phyloP scores from a whole-genome alignment of 441 rosid species.

The Gossypium davidsonii region DNA sequence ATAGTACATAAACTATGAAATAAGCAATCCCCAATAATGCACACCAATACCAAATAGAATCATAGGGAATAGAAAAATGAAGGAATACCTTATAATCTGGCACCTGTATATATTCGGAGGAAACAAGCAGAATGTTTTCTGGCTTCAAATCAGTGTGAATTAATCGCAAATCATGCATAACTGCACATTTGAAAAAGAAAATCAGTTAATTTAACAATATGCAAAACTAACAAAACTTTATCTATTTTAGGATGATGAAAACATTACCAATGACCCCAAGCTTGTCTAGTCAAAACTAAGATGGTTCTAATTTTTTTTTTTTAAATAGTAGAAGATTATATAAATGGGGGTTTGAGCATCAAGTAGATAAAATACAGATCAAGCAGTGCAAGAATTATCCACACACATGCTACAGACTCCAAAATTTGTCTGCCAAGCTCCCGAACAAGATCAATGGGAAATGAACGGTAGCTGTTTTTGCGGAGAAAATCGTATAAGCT shows the following conservation, averaged over 20 bases:
- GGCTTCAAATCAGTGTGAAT: slow-evolving; percentile 97
- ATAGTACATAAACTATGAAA: neutral
- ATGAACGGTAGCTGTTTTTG: slow-evolving; percentile 88
- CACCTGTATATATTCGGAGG: slow-evolving; percentile 74
- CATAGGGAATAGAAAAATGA: slow-evolving; percentile 2
- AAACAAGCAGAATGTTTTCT: slow-evolving; percentile 80
- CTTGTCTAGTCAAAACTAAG: slow-evolving; percentile 13
- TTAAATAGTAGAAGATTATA: slow-evolving; percentile 2
- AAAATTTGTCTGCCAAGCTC: slow-evolving; percentile 96
- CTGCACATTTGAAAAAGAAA: slow-evolving; percentile 41
- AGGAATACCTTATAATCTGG: slow-evolving; percentile 72
- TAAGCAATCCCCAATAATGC: neutral
- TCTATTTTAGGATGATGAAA: neutral
- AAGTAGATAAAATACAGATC: slow-evolving; percentile 30
- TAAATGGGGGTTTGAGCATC: slow-evolving; percentile 15
- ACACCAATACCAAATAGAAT: neutral
- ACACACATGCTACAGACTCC: slow-evolving; percentile 99
- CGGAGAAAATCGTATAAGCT: slow-evolving; percentile 97
- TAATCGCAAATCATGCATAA: slow-evolving; percentile 75
- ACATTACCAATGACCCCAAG: slow-evolving; percentile 11
- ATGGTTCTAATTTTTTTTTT: neutral
- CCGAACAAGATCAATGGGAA: slow-evolving; percentile 96
- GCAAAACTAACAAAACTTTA: neutral
- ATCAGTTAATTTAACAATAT: slow-evolving; percentile 13
- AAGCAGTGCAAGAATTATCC: slow-evolving; percentile 55